Base-by-base conservation (phyloP, 2,329 filamentous ascomycete genomes). In the Clonostachys rosea region DNA sequence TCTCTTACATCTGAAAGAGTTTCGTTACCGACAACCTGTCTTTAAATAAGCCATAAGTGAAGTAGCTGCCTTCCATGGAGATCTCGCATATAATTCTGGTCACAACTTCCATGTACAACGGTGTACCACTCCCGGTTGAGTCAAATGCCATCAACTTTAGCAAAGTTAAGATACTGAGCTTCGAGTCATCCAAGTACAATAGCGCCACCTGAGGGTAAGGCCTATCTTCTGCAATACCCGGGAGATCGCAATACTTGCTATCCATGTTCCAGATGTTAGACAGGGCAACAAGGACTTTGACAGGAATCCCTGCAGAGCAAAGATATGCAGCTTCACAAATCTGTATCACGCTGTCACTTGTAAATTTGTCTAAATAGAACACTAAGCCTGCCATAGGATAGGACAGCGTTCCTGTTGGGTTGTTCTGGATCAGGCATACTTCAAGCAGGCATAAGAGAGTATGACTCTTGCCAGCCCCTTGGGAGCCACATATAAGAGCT, bases 401-500 rank as follows among this genome's bases (percentile, higher is more conserved):
- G 0, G 70, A 68, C 1, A 84, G 64, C 1, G 60, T 57, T 8
- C 20, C 20, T 24, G 20, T 24, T 6, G 20, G 20, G 6, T 74
- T 76, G 0, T 75, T 64, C 0, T 59, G 54, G 1, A 81, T 61
- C 0, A 86, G 63, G 35, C 76, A 83, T 51, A 79, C 82, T 55
- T 86, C 82, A 0, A 79, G 57, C 1, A 79, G 52, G 43, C 74
- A 80, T 1, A 75, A 75, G 1, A 84, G 64, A 0, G 78, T 82
- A 49, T 86, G 81, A 42, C 78, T 83, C 57, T 86, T 86, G 0
- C 83, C 83, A 1, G 77, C 81, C 2, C 82, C 81, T 50, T 86
- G 81, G 16, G 77, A 79, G 2, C 82, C 81, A 47, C 82, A 86
- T 33, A 86, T 79, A 60, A 86, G 86, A 4, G 72, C 20, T 24